Evolutionary conservation across 148 eudicot species (phyloP), one percentile per base, ranked within the genome.

Genomic region (Heliosperma pusillum): DNA sequence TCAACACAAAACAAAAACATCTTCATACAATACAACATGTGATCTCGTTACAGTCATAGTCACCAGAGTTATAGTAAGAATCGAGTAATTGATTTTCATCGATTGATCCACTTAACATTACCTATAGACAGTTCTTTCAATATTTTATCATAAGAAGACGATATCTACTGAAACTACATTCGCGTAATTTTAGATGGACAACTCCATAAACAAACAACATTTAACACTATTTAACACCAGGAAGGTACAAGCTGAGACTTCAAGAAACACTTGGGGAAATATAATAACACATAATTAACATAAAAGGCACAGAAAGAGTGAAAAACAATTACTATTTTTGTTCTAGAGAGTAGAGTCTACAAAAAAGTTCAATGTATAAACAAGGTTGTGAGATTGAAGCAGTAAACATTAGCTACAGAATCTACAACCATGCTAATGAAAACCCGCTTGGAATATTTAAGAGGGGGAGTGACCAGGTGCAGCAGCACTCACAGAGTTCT

Each of bases 351-450:
- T 80, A 69, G 62, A 74, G 74, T 59, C 33, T 47, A 68, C 30
- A 26, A 26, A 61, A 25, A 27, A 70, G 82, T 72, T 80, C 83
- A 82, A 94, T 90, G 95, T 86, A 76, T 91, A 88, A 84, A 80
- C 88, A 85, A 80, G 97, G 95, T 29, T 90, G 97, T 79, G 97
- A 90, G 80, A 91, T 96, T 77, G 91, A 96, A 82, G 99, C 99
- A 74, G 74, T 89, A 42, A 92, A 96, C 71, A 85, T 96, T 80
- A 96, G 85, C 84, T 89, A 89, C 89, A 83, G 84, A 69, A 88
- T 96, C 79, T 62, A 74, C 78, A 82, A 77, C 66, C 72, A 77
- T 22, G 81, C 80, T 27, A 74, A 70, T 67, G 75, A 81, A 20
- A 77, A 67, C 78, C 86, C 82, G 52, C 65, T 83, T 65, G 78